phyloP scores from a whole-genome alignment of 495 filamentous ascomycete genomes.

The Talaromyces trachyspermus region DNA sequence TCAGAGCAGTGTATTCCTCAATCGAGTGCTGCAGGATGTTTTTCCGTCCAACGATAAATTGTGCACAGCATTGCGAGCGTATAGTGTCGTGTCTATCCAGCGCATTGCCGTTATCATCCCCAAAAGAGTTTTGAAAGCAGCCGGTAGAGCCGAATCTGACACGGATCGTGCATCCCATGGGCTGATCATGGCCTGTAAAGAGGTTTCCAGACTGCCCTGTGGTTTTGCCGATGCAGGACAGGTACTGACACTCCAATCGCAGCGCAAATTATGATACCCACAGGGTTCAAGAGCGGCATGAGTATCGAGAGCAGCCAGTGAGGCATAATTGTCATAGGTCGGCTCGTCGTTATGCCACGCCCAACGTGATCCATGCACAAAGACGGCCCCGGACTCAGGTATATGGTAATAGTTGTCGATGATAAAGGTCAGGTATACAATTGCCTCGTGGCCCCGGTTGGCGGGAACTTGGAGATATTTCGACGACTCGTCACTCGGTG shows the following conservation, averaged over 20 bases:
- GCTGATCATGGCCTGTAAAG: slow-evolving; percentile 24
- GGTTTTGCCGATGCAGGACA: slow-evolving; percentile 23
- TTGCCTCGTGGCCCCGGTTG: slow-evolving; percentile 62
- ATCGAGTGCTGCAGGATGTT: slow-evolving; percentile 28
- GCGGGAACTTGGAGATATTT: slow-evolving; percentile 46
- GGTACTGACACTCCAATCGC: slow-evolving; percentile 38
- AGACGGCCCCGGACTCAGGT: slow-evolving; percentile 38
- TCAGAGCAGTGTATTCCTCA: slow-evolving; percentile 32
- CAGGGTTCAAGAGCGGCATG: slow-evolving; percentile 19
- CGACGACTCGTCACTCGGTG: slow-evolving; percentile 28
- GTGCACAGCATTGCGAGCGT: slow-evolving; percentile 39
- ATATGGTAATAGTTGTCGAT: slow-evolving; percentile 58
- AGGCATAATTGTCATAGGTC: slow-evolving; percentile 31
- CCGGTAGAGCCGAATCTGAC: slow-evolving; percentile 28
- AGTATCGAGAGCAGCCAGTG: slow-evolving; percentile 29
- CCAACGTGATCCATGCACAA: slow-evolving; percentile 36
- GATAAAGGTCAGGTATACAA: slow-evolving; percentile 60
- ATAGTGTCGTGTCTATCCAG: slow-evolving; percentile 27
- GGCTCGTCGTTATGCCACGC: slow-evolving; percentile 40
- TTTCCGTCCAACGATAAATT: slow-evolving; percentile 33
- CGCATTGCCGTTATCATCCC: slow-evolving; percentile 8
- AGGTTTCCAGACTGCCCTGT: slow-evolving; percentile 33
- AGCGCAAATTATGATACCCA: slow-evolving; percentile 41
- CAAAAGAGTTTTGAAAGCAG: slow-evolving; percentile 28
- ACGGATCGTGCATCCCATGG: slow-evolving; percentile 35